Conservation (phyloP, 2,329 filamentous ascomycete species). For the Alternaria viburni region DNA sequence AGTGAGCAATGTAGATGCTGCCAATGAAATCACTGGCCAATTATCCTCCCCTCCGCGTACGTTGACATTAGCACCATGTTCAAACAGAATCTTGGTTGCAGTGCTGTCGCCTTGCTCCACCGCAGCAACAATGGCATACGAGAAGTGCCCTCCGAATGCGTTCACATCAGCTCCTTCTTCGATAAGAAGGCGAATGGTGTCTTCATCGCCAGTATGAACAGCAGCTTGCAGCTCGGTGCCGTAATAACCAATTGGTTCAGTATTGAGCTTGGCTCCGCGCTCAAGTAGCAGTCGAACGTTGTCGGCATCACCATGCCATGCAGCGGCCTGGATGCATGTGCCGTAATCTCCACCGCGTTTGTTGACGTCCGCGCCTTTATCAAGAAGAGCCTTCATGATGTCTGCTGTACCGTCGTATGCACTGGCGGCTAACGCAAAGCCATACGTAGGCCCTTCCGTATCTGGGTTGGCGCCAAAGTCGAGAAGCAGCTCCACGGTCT, state of each 20-base stretch:
- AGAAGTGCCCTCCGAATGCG: conserved; percentile 21
- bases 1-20: conserved; percentile 17
- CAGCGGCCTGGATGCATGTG: conserved; percentile 25
- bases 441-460: conserved; percentile 28
- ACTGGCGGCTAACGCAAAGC: conserved; percentile 25
- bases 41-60: conserved; percentile 29
- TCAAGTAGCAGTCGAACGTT: conserved; percentile 30
- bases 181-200: conserved; percentile 25
- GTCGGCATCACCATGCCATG: conserved; percentile 20
- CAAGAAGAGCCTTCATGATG: conserved; percentile 26
- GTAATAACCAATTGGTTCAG: conserved; percentile 22
- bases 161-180: conserved; percentile 28
- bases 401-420: conserved; percentile 28
- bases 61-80: conserved; percentile 28
- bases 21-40: conserved; percentile 22
- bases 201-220: conserved; percentile 18
- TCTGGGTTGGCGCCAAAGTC: conserved; percentile 26
- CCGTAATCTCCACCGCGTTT: conserved; percentile 29
- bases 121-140: conserved; percentile 26
- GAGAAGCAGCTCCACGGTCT: conserved; percentile 28
- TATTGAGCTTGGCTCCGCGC: conserved; percentile 29
- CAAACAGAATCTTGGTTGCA: conserved; percentile 19
- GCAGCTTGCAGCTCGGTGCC: conserved; percentile 32
- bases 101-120: conserved; percentile 18
- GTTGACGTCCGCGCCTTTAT: conserved; percentile 28